Percentiles rank a stretch among this genome's conserved stretches.
These are phyloP conservation scores for Spinacia oleracea DNA, from an alignment of 179 eudicot species.

Conservation along the genomic window DNA sequence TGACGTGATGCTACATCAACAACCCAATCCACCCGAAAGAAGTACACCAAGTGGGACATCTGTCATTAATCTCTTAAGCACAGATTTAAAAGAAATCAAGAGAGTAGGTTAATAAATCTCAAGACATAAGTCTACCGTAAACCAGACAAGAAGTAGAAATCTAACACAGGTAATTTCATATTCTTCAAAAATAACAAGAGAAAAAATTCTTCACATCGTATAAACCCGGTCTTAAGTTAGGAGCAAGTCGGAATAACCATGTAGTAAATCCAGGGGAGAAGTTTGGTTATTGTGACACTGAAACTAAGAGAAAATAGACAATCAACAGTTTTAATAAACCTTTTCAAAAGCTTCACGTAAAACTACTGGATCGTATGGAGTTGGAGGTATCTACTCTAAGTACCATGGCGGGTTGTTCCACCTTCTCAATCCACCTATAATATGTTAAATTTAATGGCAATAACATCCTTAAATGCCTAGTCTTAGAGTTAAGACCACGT, in stretches of 20 bases:
- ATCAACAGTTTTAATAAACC: constrained; percentile 33
- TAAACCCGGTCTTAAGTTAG: not conserved
- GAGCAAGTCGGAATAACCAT: not conserved
- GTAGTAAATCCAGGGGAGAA: not conserved
- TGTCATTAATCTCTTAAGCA: constrained; percentile 89
- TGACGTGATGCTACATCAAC: constrained; percentile 93
- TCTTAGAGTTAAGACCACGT: not conserved
- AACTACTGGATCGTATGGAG: constrained; percentile 75
- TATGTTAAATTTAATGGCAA: not conserved
- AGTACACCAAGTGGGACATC: constrained; percentile 99
- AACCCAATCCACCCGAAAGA: constrained; percentile 94
- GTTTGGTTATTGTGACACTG: not conserved
- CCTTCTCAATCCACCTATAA: constrained; percentile 65
- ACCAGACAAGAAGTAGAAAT: not conserved
- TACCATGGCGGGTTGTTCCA: constrained; percentile 98
- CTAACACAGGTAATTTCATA: not conserved
- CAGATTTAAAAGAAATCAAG: constrained; percentile 53
- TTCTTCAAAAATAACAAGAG: not conserved
- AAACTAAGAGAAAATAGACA: not conserved
- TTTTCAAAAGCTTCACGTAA: constrained; percentile 82
- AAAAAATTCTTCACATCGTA: not conserved
- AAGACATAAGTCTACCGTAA: not conserved
- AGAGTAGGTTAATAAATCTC: not conserved
- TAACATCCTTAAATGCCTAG: not conserved
- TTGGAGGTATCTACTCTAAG: constrained; percentile 67